phyloP scores from a whole-genome alignment of 163 green algal genomes.

The Chlamydomonas reinhardtii region DNA sequence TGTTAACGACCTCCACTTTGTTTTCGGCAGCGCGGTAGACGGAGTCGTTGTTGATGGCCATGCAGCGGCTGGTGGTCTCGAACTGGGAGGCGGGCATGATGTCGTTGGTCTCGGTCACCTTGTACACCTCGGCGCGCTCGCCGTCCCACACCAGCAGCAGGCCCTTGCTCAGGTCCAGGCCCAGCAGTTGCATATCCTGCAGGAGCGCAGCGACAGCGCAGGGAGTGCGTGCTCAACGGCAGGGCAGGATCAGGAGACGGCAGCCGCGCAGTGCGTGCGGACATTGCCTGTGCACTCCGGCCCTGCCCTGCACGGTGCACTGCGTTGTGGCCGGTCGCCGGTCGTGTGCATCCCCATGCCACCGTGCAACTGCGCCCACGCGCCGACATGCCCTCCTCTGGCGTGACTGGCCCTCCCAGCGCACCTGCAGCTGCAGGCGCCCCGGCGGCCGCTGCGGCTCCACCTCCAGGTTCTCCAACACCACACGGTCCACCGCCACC shows the following conservation, averaged over 20 bases:
- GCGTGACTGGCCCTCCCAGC: not conserved
- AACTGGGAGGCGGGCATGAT: conserved; percentile 46
- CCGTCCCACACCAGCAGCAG: conserved; percentile 72
- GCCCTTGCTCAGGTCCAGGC: conserved; percentile 65
- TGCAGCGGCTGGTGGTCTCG: conserved; percentile 50
- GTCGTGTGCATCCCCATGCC: not conserved
- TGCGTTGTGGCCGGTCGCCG: too few relatives aligned
- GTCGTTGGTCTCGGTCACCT: conserved; percentile 56
- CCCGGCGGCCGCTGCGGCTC: conserved; percentile 18
- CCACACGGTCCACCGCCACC: conserved; percentile 53
- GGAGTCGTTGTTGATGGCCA: conserved; percentile 74
- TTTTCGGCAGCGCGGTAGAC: conserved; percentile 66
- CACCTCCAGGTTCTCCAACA: conserved; percentile 61
- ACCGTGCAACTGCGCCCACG: too few relatives aligned
- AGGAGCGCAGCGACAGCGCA: too few relatives aligned
- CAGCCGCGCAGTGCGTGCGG: too few relatives aligned
- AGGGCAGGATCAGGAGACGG: too few relatives aligned
- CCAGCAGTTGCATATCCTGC: conserved; percentile 61
- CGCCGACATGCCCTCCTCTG: not conserved
- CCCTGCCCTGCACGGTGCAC: too few relatives aligned
- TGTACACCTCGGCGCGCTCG: conserved; percentile 62
- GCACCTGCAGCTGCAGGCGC: conserved; percentile 43
- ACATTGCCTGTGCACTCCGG: too few relatives aligned
- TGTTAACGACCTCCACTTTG: conserved; percentile 70
- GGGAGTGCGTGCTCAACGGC: too few relatives aligned